Evolutionary conservation across 2,329 filamentous ascomycete species (phyloP), one percentile per base, ranked within the genome.

Genomic region (Monilinia aucupariae): DNA sequence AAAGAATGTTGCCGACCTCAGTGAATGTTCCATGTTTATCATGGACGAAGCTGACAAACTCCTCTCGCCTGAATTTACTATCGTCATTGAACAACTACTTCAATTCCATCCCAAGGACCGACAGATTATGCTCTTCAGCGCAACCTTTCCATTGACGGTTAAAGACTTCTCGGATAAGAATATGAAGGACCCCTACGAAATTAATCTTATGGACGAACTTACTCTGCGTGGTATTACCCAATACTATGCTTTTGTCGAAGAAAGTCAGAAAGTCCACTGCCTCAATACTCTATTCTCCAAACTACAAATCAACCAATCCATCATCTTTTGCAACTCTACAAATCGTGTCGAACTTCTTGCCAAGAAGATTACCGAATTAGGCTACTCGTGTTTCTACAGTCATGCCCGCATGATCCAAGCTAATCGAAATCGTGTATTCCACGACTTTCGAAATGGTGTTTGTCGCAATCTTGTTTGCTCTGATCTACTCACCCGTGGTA

Each of bases 11-110:
- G 94, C 94, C 67, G 94, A 99, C 77, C 84, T 99, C 56, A 96
- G 92, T 72, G 89, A 96, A 78, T 97, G 94, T 75, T 89, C 92
- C 71, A 97, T 96, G 74, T 99, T 99, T 75, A 91, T 99, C 78
- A 99, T 99, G 94, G 94, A 99, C 74, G 94, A 99, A 77, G 94
- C 94, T 62, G 94, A 99, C 78, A 99, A 99, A 81, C 86, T 99
- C 65, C 84, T 99, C 58, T 99, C 94, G 8, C 86, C 91, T 64
- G 94, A 99, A 75, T 99, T 99, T 75, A 99, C 94, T 8, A 92
- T 93, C 32, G 92, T 96, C 67, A 96, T 99, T 69, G 96, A 99
- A 77, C 92, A 99, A 76, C 83, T 99, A 27, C 82, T 99, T 56
- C 89, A 90, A 68, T 97, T 96, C 78, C 93, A 97, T 76, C 93